Base-by-base conservation (phyloP, 768 basidiomycete genomes). In the Boletus rufocinnamomeus region DNA sequence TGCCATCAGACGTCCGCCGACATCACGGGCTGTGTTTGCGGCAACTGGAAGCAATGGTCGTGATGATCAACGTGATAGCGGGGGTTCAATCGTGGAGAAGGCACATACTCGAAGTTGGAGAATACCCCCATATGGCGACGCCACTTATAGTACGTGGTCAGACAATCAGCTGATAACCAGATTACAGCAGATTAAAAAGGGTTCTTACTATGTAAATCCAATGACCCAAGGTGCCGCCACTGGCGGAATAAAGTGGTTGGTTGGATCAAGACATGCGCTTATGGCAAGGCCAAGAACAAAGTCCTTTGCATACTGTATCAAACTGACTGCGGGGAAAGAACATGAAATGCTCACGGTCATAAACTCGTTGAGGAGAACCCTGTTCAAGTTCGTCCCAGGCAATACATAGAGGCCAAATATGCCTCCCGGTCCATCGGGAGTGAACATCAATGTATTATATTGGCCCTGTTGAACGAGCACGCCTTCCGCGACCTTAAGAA, bases 1-100 rank as follows among this genome's bases (percentile, higher is more conserved):
- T 1, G 79, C 82, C 62, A 81, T 79, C n/a, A 89, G 59, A 17
- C 87, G 82, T 5, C 79, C 84, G 21, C 87, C 88, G 44, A 90
- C 30, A 67, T 89, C 88, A 66, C 88, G 85, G 30, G 87, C 86
- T 4, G 84, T 72, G 69, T 90, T 90, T 35, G 86, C 76, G 16
- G 84, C 78, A 46, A 89, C 81, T 84, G 56, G 10, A 59, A 50
- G 7, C 46, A 47, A 23, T 37, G 16, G 47, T 41, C 13, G 17
- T 51, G 38, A 46, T 51, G 37, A 40, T 56, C 25, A 59, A 37
- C 16, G 37, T 49, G 4, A 4, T 16, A 23, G 4, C 19, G 11
- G 6, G 5, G 10, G 34, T 43, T 45, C 25, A 25, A 45, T 41
- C n/a, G 45, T 17, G 28, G 37, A 58, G 9, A 50, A 35, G 40